Percentiles rank a stretch among this genome's conserved stretches.
These are phyloP conservation scores for Crithidia sp. DNA, from an alignment of 208 protist species.

Conservation along the genomic window DNA sequence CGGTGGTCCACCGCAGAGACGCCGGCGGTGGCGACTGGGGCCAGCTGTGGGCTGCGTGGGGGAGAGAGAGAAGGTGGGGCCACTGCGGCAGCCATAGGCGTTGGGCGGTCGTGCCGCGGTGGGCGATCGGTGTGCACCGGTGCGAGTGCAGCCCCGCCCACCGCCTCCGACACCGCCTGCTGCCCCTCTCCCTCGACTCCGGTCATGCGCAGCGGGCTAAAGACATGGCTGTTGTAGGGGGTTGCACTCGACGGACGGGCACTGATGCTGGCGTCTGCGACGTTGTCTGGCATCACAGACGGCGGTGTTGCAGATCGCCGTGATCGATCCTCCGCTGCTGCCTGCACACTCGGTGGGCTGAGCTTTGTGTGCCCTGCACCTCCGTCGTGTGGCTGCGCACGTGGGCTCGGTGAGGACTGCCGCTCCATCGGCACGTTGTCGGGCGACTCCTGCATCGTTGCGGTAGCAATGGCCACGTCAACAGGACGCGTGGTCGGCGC, in stretches of 20 bases:
- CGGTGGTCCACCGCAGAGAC: not conserved
- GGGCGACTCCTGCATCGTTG: not conserved
- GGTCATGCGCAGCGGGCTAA: constrained; percentile 3
- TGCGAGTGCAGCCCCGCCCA: too few species aligned
- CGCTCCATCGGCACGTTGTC: not conserved
- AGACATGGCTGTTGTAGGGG: constrained; percentile 7
- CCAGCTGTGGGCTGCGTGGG: too few species aligned
- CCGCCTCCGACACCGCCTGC: not conserved
- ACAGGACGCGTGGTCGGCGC: too few species aligned
- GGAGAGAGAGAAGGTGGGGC: too few species aligned
- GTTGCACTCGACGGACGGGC: constrained; percentile 1
- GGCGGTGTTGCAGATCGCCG: not conserved
- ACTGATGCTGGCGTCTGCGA: not conserved
- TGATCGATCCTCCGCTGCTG: not conserved
- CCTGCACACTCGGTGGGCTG: not conserved
- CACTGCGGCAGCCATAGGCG: too few species aligned
- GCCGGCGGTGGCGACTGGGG: not conserved
- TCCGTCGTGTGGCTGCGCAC: not conserved
- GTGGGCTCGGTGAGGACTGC: not conserved
- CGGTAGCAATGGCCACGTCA: not conserved
- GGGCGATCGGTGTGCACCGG: too few species aligned
- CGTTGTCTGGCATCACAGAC: not conserved
- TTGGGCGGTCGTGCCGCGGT: too few species aligned
- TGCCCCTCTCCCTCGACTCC: constrained; percentile 2
- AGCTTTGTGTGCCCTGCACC: not conserved